Conservation (phyloP, 768 basidiomycete genomes). For the Auricularia heimuer region DNA sequence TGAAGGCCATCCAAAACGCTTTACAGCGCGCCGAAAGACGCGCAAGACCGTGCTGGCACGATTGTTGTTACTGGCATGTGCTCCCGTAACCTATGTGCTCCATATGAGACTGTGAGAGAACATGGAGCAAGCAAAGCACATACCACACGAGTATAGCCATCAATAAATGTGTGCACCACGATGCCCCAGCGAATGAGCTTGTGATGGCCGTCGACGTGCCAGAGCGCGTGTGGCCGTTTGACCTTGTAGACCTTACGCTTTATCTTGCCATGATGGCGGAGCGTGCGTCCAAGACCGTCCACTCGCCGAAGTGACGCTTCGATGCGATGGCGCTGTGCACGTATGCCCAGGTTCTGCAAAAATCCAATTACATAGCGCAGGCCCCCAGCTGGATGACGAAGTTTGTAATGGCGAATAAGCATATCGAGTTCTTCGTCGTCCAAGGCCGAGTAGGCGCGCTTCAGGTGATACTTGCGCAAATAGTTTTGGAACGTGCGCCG, state of each 20-base stretch:
- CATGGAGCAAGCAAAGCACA: slow-evolving; percentile 5
- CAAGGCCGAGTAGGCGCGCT: slow-evolving; percentile 4
- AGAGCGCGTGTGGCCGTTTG: slow-evolving; percentile 23
- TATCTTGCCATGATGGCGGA: slow-evolving; percentile 20
- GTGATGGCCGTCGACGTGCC: slow-evolving; percentile 4
- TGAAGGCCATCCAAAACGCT: slow-evolving; percentile 18
- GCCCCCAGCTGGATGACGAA: slow-evolving; percentile 18
- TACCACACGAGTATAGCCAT: slow-evolving; percentile 6
- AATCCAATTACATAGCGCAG: slow-evolving; percentile 18
- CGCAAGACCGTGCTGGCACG: slow-evolving; percentile 15
- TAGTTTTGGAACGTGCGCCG: background rate
- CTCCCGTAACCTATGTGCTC: slow-evolving; percentile 12
- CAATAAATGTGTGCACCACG: slow-evolving; percentile 9
- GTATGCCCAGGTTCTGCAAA: slow-evolving; percentile 14
- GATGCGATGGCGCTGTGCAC: slow-evolving; percentile 16
- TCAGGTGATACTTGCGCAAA: background rate
- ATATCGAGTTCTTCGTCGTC: slow-evolving; percentile 19
- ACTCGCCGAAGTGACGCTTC: slow-evolving; percentile 16
- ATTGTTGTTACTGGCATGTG: slow-evolving; percentile 20
- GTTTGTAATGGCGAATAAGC: slow-evolving; percentile 12
- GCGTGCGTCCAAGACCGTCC: slow-evolving; percentile 11
- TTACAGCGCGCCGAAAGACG: slow-evolving; percentile 14
- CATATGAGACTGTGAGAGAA: background rate
- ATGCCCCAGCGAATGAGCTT: slow-evolving; percentile 1
- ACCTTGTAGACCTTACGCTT: slow-evolving; percentile 23